Conservation (phyloP, 2,329 filamentous ascomycete genomes). For the Hypoxylon sp. region DNA sequence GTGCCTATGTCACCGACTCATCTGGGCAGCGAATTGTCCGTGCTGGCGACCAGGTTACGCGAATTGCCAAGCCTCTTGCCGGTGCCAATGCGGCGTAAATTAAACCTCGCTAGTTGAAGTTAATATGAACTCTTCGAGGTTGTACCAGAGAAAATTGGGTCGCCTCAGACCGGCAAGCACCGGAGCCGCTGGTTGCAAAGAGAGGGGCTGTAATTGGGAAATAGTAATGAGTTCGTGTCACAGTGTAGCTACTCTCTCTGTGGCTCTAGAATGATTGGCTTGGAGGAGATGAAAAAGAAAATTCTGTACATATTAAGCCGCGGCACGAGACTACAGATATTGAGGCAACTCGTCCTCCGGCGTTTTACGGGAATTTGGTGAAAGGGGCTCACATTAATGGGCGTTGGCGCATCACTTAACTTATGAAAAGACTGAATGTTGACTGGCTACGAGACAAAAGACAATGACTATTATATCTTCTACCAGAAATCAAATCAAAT, state of each 20-base stretch:
- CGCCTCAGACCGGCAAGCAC: neutral
- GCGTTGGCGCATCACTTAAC: conserved; percentile 37
- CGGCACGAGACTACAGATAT: conserved; percentile 33
- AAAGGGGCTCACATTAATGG: conserved; percentile 25
- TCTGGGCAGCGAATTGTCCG: conserved; percentile 79
- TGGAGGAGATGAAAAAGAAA: neutral
- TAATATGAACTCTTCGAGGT: neutral
- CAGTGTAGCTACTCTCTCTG: conserved; percentile 2
- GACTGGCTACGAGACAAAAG: conserved; percentile 26
- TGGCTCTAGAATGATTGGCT: conserved; percentile 3
- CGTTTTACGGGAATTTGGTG: conserved; percentile 37
- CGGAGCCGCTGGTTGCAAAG: neutral
- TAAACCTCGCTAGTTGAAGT: neutral
- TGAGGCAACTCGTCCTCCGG: conserved; percentile 44
- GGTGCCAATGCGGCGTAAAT: conserved; percentile 78
- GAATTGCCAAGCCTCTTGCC: conserved; percentile 77
- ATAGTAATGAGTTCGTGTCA: conserved; percentile 29
- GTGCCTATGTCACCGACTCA: conserved; percentile 76
- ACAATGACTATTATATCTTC: neutral
- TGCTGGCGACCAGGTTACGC: conserved; percentile 81
- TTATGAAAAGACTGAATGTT: conserved; percentile 45
- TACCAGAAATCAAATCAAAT: conserved; percentile 32
- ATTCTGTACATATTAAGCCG: conserved; percentile 38
- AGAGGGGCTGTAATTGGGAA: conserved; percentile 11
- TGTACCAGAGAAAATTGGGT: conserved; percentile 1